phyloP scores from a whole-genome alignment of 1,284 basidiomycete species.

The Lentinula novae-zelandiae region DNA sequence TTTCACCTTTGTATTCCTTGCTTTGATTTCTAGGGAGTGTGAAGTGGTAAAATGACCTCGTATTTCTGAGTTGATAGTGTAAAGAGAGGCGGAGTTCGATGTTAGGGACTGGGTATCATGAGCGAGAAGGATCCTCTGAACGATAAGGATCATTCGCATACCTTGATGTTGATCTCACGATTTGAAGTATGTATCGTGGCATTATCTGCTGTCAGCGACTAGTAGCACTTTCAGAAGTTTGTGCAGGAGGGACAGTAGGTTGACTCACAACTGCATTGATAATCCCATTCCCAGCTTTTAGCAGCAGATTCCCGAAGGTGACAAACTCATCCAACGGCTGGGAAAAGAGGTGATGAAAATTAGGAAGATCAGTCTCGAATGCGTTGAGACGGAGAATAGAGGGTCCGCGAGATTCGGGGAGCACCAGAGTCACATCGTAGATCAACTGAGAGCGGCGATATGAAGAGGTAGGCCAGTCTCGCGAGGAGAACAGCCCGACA shows the following conservation, averaged over 20 bases:
- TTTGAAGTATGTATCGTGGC: conserved; percentile 10
- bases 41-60: not conserved
- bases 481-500: conserved; percentile 32
- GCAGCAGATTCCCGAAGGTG: conserved; percentile 25
- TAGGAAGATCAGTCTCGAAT: conserved; percentile 36
- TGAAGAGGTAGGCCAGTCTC: not conserved
- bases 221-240: not conserved
- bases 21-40: not conserved
- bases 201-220: conserved; percentile 5
- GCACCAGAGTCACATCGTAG: conserved; percentile 31
- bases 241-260: not conserved
- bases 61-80: conserved; percentile 6
- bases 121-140: not conserved
- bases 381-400: conserved; percentile 27
- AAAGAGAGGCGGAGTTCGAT: not conserved
- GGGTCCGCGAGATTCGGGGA: conserved; percentile 24
- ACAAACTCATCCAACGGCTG: conserved; percentile 23
- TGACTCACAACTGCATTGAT: conserved; percentile 27
- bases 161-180: conserved; percentile 6
- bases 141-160: not conserved
- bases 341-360: conserved; percentile 26
- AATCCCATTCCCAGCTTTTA: conserved; percentile 28
- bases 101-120: not conserved
- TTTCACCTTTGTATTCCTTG: not conserved
- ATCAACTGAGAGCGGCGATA: conserved; percentile 15